phyloP scores from a whole-genome alignment of 2,329 filamentous ascomycete species.

The Plectosphaerella sp. region DNA sequence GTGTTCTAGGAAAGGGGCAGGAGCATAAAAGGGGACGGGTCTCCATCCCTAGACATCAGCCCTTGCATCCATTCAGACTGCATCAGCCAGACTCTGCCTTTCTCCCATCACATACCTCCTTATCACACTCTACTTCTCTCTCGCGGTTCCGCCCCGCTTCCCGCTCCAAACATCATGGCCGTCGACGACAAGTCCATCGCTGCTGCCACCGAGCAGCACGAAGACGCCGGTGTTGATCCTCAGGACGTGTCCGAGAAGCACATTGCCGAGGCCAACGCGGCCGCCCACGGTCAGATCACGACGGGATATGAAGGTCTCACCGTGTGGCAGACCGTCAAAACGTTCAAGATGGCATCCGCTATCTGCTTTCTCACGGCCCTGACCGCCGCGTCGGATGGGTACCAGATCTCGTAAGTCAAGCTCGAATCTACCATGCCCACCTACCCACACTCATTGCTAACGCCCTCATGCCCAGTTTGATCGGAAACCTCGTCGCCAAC shows the following conservation, averaged over 20 bases:
- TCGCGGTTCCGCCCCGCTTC: not conserved
- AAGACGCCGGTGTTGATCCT: not conserved
- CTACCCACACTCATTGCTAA: not conserved
- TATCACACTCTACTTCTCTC: no score
- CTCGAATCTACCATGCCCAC: no score
- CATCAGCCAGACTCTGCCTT: no score
- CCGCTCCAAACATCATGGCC: not conserved
- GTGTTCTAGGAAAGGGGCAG: no score
- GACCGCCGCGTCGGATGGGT: slow-evolving; percentile 20
- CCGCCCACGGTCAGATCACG: slow-evolving; percentile 16
- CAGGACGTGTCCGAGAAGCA: not conserved
- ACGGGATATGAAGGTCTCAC: slow-evolving; percentile 20
- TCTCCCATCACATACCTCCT: no score
- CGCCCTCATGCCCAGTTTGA: slow-evolving; percentile 18
- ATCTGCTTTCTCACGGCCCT: slow-evolving; percentile 19
- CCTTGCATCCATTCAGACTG: no score
- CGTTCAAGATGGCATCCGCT: slow-evolving; percentile 18
- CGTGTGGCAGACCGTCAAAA: slow-evolving; percentile 18
- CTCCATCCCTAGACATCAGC: no score
- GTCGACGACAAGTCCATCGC: not conserved
- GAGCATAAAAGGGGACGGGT: no score
- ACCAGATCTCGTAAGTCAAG: slow-evolving; percentile 18
- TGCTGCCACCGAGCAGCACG: not conserved
- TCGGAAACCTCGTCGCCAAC: slow-evolving; percentile 30
- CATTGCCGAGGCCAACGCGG: slow-evolving; percentile 7